phyloP scores from a whole-genome alignment of 257 asterid species.

The Knoxia roxburghii region DNA sequence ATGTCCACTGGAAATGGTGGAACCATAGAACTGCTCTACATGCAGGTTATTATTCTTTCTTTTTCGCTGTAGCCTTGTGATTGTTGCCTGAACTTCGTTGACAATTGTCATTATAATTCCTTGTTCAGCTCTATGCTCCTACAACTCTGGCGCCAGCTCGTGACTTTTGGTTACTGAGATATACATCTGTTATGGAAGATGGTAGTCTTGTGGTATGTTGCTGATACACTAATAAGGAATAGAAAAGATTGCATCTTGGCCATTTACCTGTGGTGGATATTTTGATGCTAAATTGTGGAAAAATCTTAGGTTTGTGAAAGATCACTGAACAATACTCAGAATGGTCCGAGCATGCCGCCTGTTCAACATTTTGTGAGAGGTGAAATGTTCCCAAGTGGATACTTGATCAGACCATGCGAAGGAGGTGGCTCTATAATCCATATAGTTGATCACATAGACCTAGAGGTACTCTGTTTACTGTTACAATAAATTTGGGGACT shows the following conservation, averaged over 20 bases:
- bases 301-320: conserved; percentile 72
- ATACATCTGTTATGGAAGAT: conserved; percentile 94
- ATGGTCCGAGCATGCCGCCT: conserved; percentile 94
- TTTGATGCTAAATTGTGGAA: neutral
- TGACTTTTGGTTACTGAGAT: conserved; percentile 90
- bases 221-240: neutral
- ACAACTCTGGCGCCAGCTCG: conserved; percentile 96
- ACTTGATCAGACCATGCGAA: conserved; percentile 91
- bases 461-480: conserved; percentile 49
- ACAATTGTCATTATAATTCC: neutral
- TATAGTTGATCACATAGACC: conserved; percentile 83
- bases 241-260: neutral
- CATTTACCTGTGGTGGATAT: neutral
- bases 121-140: conserved; percentile 77
- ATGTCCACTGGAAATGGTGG: conserved; percentile 92
- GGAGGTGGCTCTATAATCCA: conserved; percentile 98
- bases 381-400: conserved; percentile 89
- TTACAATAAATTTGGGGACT: neutral
- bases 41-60: conserved; percentile 57
- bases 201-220: conserved; percentile 90
- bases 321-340: conserved; percentile 91
- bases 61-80: neutral
- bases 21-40: conserved; percentile 87
- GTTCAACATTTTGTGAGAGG: conserved; percentile 84
- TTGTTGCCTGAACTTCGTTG: neutral